Evolutionary conservation across 345 rosid species (phyloP), one percentile per base, ranked within the genome.

Genomic region (Draba incana): DNA sequence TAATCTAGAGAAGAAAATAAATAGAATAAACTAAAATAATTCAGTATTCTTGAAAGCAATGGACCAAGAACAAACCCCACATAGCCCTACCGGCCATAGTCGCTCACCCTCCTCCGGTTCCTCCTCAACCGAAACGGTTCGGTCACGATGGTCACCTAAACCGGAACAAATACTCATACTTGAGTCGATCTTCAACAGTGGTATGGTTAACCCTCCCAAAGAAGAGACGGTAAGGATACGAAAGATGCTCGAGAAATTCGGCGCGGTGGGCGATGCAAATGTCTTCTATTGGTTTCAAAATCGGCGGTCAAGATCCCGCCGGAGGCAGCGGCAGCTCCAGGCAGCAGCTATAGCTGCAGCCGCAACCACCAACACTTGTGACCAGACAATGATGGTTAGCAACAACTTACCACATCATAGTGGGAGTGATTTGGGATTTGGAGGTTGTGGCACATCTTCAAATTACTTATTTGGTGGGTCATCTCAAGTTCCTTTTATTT

Each of bases 261-360:
- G 99, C 4, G 59, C 90, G 3, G 97, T 94, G 49, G 97, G 95
- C 2, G 99, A 94, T 44, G 96, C 99, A 45, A 94, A 94, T 78
- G 99, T 94, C 81, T 94, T 94, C 82, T 94, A 94, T 81, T 94
- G 99, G 99, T 94, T 94, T 82, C 99, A 94, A 78, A 94, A 94
- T 79, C 61, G 99, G 47, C 81, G 99, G 20, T 90, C 99, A 25
- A 85, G 99, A 79, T 88, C 97, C 58, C 99, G 99, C 57, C 84
- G 97, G 77, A 89, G 97, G 30, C 97, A 89, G 77, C 82, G 99
- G 15, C 95, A 91, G 85, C 71, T 94, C 72, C 95, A 87, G 71
- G 99, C 92, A 1, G 82, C 73, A 41, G 88, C 86, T 24, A 83
- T 80, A 0, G 87, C 66, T 1, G 71, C 75, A 10, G 42, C 67